Percentiles rank a stretch among this genome's conserved stretches.
These are phyloP conservation scores for Cordyceps javanica DNA, from an alignment of 2,329 filamentous ascomycete species.

Conservation along the genomic window DNA sequence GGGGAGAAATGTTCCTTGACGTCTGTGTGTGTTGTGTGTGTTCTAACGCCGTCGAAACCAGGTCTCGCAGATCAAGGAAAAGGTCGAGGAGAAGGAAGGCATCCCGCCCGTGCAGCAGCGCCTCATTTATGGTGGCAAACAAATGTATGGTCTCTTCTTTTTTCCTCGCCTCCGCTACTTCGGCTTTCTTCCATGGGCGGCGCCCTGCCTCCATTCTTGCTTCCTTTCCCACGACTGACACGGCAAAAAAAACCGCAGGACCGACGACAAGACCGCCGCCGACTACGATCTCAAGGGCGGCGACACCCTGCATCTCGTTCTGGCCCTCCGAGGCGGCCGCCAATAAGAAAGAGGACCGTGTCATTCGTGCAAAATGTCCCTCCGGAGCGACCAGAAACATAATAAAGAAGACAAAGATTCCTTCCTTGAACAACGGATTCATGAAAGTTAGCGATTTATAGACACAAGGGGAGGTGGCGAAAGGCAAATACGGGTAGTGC, in stretches of 20 bases:
- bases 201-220: not conserved
- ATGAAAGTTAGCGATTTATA: constrained; percentile 2
- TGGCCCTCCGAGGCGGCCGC: constrained; percentile 79
- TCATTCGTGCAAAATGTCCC: not conserved
- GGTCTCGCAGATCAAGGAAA: constrained; percentile 96
- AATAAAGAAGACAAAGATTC: not conserved
- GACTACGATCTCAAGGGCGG: constrained; percentile 91
- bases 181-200: not conserved
- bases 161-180: not conserved
- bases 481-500: too few species aligned
- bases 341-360: constrained; percentile 14
- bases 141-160: constrained; percentile 59
- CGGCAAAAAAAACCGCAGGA: constrained; percentile 48
- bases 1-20: too few species aligned
- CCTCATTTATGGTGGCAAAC: constrained; percentile 93
- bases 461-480: not conserved
- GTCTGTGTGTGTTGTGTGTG: too few species aligned
- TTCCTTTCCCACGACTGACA: not conserved
- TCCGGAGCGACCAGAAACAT: not conserved
- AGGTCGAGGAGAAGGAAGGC: constrained; percentile 97
- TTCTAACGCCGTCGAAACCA: constrained; percentile 29
- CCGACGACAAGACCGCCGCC: constrained; percentile 85
- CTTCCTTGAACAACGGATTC: not conserved
- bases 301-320: constrained; percentile 88
- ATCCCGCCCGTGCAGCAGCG: constrained; percentile 96